These are phyloP conservation scores for Paracorniculantispora psalliotae DNA, from an alignment of 2,329 filamentous ascomycete genomes.

Conservation along the genomic window DNA sequence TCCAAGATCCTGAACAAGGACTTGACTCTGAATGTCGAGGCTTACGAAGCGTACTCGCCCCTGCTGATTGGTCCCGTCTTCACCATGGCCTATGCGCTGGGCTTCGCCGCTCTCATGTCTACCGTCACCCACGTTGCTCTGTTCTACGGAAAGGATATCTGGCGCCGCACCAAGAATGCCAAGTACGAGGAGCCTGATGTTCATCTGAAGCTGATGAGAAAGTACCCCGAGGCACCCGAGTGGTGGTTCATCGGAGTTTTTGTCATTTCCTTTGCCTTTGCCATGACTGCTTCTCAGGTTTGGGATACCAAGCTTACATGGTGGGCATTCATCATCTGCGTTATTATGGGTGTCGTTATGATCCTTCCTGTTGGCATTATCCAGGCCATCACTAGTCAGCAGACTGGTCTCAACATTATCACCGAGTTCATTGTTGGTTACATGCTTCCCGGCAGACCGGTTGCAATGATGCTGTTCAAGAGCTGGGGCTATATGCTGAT, in stretches of 20 bases:
- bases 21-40: slow-evolving; percentile 44
- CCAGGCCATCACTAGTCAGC: slow-evolving; percentile 33
- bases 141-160: slow-evolving; percentile 48
- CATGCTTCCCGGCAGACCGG: slow-evolving; percentile 31
- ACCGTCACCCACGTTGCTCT: slow-evolving; percentile 48
- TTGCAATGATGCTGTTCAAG: slow-evolving; percentile 36
- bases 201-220: slow-evolving; percentile 50
- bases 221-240: slow-evolving; percentile 49
- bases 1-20: slow-evolving; percentile 44
- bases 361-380: slow-evolving; percentile 37
- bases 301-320: slow-evolving; percentile 39
- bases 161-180: slow-evolving; percentile 26
- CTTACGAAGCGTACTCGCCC: slow-evolving; percentile 51
- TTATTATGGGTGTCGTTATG: slow-evolving; percentile 36
- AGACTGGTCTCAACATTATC: slow-evolving; percentile 35
- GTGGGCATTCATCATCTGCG: slow-evolving; percentile 37
- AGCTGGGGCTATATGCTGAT: slow-evolving; percentile 32
- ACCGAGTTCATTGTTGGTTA: slow-evolving; percentile 37
- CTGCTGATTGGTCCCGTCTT: slow-evolving; percentile 52
- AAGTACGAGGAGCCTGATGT: slow-evolving; percentile 42
- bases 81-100: slow-evolving; percentile 49
- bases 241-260: slow-evolving; percentile 52
- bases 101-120: slow-evolving; percentile 51
- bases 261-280: slow-evolving; percentile 43
- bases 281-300: slow-evolving; percentile 30